Evolutionary conservation across 2,329 filamentous ascomycete genomes (phyloP), one percentile per base, ranked within the genome.

Genomic region (Diaporthe australafricana): DNA sequence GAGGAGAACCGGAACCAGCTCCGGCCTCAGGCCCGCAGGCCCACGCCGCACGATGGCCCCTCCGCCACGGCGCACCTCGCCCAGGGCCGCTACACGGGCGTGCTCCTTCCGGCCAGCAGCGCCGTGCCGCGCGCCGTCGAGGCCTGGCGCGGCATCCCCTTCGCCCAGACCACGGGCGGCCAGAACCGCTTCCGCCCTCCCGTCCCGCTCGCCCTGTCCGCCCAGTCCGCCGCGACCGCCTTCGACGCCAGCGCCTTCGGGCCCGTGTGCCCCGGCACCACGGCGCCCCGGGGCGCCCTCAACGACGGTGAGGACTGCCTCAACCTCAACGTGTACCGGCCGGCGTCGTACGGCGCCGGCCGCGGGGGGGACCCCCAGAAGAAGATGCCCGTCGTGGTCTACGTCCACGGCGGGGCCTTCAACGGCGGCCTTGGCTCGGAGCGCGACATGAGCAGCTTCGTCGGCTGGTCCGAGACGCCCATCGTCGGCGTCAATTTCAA

Each of bases 391-490:
- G 87, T 90, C 17, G 79, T 88, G n/a, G 80, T 92, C 2, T 91
- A 90, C 77, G 80, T 92, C 40, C 90, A 92, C 77, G 90, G 90
- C 55, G 91, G 91, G 3, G 87, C 84, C 7, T 92, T 92, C 82
- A 87, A 91, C 82, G 84, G 85, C 76, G 84, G 88, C 47, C 76
- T 80, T 75, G 85, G 87, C 66, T 77, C 82, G 38, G 87, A 87
- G 81, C 85, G 91, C 70, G 87, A 93, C 77, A 88, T 92, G 74
- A 86, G 85, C 0, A 88, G 87, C 45, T 89, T 93, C 80, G 87
- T 92, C 17, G 84, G 87, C 6, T 91, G 87, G 82, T 81, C 86
- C 3, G 80, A 82, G 32, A 78, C 81, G 55, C 86, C 87, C 12
- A 81, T 93, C 66, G 83, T 93, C 52, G 88, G 84, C 42, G 85